Evolutionary conservation across 163 green algal species (phyloP).

Genomic region (Scenedesmus sp.): DNA sequence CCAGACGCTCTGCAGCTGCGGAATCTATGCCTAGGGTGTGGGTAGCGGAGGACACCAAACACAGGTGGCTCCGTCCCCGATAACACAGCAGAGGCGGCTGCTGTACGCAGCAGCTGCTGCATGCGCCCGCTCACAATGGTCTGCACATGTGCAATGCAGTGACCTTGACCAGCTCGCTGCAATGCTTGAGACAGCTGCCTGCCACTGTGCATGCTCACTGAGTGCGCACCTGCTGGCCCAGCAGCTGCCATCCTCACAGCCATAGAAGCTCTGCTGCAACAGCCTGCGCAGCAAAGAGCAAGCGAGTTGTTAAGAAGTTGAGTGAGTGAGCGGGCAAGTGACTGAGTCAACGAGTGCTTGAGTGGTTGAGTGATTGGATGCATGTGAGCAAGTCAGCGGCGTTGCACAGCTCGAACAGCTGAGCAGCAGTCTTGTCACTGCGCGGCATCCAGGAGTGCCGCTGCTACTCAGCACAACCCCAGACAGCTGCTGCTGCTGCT

Average conservation of each 20-base stretch:
- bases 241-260: slow-evolving; percentile 51
- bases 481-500: background rate
- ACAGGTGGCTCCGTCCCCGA: no score
- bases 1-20: no score
- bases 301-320: background rate
- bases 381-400: no score
- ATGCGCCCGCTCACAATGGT: background rate
- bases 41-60: background rate
- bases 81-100: no score
- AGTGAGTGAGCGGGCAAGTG: background rate
- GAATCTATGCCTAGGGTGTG: no score
- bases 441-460: no score
- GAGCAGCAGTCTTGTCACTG: no score
- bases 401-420: no score
- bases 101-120: no score
- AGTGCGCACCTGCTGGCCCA: slow-evolving; percentile 7
- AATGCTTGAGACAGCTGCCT: no score
- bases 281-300: slow-evolving; percentile 2
- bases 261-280: slow-evolving; percentile 56
- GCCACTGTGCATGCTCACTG: background rate
- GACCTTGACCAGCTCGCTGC: background rate
- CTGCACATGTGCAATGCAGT: background rate
- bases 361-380: no score
- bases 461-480: no score
- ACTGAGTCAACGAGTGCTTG: background rate